phyloP scores from a whole-genome alignment of 257 asterid species.

The Coffea eugenioides region DNA sequence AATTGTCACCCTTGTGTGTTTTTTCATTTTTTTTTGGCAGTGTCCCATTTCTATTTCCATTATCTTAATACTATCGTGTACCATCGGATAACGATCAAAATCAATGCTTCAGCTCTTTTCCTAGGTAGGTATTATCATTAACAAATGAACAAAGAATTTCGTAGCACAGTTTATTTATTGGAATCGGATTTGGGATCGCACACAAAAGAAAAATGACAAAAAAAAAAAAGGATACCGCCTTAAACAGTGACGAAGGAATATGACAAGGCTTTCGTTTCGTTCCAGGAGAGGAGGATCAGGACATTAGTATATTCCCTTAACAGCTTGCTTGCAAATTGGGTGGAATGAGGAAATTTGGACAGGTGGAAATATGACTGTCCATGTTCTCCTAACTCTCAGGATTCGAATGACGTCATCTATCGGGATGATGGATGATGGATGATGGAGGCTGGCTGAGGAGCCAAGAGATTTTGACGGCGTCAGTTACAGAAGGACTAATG shows the following conservation, averaged over 20 bases:
- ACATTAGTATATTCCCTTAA: constrained; percentile 7
- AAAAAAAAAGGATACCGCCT: no score
- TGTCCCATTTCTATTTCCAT: no score
- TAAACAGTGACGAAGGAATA: neutral
- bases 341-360: neutral
- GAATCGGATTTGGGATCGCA: no score
- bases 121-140: no score
- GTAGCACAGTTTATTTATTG: no score
- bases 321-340: neutral
- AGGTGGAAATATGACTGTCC: neutral
- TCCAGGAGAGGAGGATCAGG: neutral
- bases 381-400: neutral
- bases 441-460: neutral
- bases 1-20: no score
- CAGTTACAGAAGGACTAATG: neutral
- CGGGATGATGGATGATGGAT: neutral
- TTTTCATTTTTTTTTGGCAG: no score
- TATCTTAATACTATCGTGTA: no score
- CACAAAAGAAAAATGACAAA: no score
- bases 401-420: neutral
- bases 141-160: no score
- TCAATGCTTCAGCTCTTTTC: no score
- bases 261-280: neutral
- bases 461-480: constrained; percentile 16
- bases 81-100: no score